phyloP scores from a whole-genome alignment of 768 basidiomycete genomes.

The Phylloporus sp. region DNA sequence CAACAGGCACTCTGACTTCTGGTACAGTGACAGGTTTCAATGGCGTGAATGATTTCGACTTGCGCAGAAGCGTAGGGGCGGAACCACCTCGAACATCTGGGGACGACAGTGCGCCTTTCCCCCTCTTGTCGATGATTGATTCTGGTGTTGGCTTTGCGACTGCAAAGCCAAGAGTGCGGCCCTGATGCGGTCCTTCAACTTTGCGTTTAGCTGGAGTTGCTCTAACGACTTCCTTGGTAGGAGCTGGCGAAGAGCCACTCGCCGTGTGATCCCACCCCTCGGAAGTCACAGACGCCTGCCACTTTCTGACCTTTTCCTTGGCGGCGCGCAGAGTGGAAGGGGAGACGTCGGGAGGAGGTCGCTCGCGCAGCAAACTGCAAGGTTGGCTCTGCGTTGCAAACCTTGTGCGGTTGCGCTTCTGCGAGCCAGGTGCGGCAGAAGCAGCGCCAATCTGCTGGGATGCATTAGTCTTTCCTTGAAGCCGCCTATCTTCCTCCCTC shows the following conservation, averaged over 20 bases:
- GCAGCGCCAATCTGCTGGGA: conserved; percentile 4
- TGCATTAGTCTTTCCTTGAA: conserved; percentile 14
- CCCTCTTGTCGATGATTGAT: conserved; percentile 22
- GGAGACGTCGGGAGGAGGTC: conserved; percentile 15
- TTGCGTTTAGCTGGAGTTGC: conserved; percentile 15
- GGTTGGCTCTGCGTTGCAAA: neutral
- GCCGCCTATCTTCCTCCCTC: conserved; percentile 17
- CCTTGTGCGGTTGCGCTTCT: neutral
- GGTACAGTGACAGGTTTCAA: neutral
- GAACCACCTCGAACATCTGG: conserved; percentile 3
- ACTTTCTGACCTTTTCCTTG: conserved; percentile 33
- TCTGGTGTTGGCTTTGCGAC: conserved; percentile 38
- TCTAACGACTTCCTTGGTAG: conserved; percentile 1
- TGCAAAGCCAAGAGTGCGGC: conserved; percentile 36
- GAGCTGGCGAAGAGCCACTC: neutral
- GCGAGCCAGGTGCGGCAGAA: conserved; percentile 6
- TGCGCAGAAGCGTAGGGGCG: conserved; percentile 7
- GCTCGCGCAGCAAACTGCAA: conserved; percentile 2
- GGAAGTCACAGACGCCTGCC: conserved; percentile 30
- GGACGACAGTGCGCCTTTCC: conserved; percentile 5
- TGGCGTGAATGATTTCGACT: conserved; percentile 13
- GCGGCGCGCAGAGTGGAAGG: conserved; percentile 26
- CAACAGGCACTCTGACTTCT: neutral
- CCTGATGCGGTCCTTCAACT: conserved; percentile 12
- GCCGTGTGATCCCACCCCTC: conserved; percentile 13